Percentiles rank a stretch among this genome's conserved stretches.
phyloP scores from a whole-genome alignment of 768 basidiomycete genomes.

The Gymnopilus dilepis region DNA sequence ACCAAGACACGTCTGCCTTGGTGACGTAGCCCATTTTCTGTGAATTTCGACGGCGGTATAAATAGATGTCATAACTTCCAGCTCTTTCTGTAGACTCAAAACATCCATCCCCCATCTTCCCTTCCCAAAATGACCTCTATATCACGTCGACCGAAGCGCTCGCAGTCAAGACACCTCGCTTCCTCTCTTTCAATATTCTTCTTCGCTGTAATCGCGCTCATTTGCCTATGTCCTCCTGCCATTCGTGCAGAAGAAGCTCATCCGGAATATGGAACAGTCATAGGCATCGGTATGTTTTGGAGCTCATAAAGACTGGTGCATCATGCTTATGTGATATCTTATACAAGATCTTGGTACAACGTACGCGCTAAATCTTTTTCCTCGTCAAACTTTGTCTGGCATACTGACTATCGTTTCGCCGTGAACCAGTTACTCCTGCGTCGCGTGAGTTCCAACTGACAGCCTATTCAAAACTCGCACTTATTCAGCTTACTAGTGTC shows the following conservation, averaged over 20 bases:
- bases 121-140: slow-evolving; percentile 40
- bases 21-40: slow-evolving; percentile 40
- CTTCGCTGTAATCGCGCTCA: slow-evolving; percentile 70
- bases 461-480: no score
- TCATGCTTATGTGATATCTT: slow-evolving; percentile 13
- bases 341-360: slow-evolving; percentile 87
- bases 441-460: no score
- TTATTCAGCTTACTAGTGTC: slow-evolving; percentile 51
- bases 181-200: slow-evolving; percentile 66
- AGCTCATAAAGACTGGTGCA: not conserved
- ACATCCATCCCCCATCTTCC: slow-evolving; percentile 13
- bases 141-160: slow-evolving; percentile 58
- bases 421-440: slow-evolving; percentile 83
- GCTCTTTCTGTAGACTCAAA: slow-evolving; percentile 33
- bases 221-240: slow-evolving; percentile 70
- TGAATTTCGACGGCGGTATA: not conserved
- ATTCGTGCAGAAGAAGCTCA: slow-evolving; percentile 69
- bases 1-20: slow-evolving; percentile 39
- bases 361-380: slow-evolving; percentile 41
- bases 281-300: slow-evolving; percentile 80
- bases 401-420: slow-evolving; percentile 31
- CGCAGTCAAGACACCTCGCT: slow-evolving; percentile 56
- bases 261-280: slow-evolving; percentile 88
- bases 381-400: not conserved
- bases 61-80: slow-evolving; percentile 8